phyloP scores from a whole-genome alignment of 495 filamentous ascomycete genomes.

The Clavariopsis aquatica region DNA sequence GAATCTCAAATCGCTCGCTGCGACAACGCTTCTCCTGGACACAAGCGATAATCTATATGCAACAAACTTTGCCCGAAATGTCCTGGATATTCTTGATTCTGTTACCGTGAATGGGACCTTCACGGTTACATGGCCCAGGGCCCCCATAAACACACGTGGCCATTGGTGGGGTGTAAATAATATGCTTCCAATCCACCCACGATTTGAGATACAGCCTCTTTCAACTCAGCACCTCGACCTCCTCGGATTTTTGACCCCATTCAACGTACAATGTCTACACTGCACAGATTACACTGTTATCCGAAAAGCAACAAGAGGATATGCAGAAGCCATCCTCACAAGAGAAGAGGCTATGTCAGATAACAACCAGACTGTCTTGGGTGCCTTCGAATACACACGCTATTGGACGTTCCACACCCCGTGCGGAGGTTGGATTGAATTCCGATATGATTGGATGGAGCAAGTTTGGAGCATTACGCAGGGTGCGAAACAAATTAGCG shows the following conservation, averaged over 20 bases:
- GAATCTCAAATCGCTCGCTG: not conserved
- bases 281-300: constrained; percentile 5
- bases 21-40: not conserved
- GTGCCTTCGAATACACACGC: not conserved
- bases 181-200: not conserved
- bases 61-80: too few species aligned
- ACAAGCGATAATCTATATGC: not conserved
- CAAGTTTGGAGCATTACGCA: constrained; percentile 11
- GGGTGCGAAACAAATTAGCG: constrained; percentile 9
- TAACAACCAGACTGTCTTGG: not conserved
- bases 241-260: constrained; percentile 2
- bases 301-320: not conserved
- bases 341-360: not conserved
- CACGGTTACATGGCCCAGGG: too few species aligned
- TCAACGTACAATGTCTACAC: constrained; percentile 13
- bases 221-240: not conserved
- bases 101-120: too few species aligned
- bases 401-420: constrained; percentile 18
- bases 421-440: constrained; percentile 19
- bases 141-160: too few species aligned
- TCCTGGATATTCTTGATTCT: too few species aligned
- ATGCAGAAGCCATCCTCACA: not conserved
- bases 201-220: not conserved
- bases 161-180: not conserved
- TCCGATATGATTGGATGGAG: not conserved